Evolutionary conservation across 129 eudicot species (phyloP), one percentile per base, ranked within the genome.

Genomic region (Logfia minima): DNA sequence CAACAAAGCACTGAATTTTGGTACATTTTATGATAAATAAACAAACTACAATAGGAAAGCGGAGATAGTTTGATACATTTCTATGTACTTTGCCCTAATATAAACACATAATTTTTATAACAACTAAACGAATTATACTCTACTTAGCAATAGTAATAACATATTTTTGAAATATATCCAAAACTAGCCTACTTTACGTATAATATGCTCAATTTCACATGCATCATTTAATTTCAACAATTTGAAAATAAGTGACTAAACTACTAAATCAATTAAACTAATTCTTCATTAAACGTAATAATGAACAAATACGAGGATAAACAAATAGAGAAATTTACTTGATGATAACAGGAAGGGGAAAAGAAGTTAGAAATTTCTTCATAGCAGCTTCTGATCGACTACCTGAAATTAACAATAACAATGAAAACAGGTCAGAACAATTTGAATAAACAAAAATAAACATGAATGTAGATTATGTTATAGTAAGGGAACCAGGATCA

Each of bases 301-400:
- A 48, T 48, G 6, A 48, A 14, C 18, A 48, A 13, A 3, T 13
- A 16, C 9, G n/a, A 21, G 45, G 18, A 55, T 0, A 53, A 55
- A 26, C 3, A 26, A 56, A 37, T 4, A n/a, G 26, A 65, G 28
- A 41, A 16, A 9, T 0, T 28, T 84, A 91, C 98, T 80, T 84
- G 83, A 93, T 86, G 53, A 93, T 87, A 39, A 87, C 85, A 24
- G 91, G 89, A 58, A 93, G 96, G 16, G 98, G 98, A 72, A 87
- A 93, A 23, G 90, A 91, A 58, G 53, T 18, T n/a, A 93, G 97
- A 55, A 93, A 93, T 0, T 91, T 90, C 80, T 89, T 87, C 8
- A 84, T 90, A 22, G 97, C 87, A 41, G 85, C 82, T 60, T 93
- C 97, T 35, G 92, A 85, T n/a, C 80, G 86, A 77, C 82, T 73